Evolutionary conservation across 2,329 filamentous ascomycete genomes (phyloP), one percentile per base, ranked within the genome.

Genomic region (Nemania sp.): DNA sequence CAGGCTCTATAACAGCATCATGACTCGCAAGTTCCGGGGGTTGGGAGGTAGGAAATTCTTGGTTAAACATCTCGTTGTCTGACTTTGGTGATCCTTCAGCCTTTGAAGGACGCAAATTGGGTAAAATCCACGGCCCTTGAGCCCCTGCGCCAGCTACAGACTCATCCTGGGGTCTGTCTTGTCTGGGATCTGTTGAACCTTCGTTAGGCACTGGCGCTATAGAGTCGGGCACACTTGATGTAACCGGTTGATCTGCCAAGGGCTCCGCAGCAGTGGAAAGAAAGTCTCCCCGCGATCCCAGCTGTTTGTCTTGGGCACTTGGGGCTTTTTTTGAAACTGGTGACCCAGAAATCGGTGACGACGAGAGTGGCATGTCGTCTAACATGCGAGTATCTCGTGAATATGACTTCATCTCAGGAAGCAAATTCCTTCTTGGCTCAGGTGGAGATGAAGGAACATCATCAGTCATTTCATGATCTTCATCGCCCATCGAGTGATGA

Each of bases 381-480:
- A 78, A 68, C 35, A 78, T 69, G 52, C 69, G 75, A 45, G 69
- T 72, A 54, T 72, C 78, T 35, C 72, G 78, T 18, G 82, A 81
- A 37, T 80, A 77, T 35, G 81, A 79, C 56, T 78, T 77, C 59
- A 86, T 83, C 65, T 85, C 81, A 1, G 79, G 69, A 5, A 85
- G 74, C 12, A 82, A 80, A 57, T 82, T 84, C 9, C 80, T 78
- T 52, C 83, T 79, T 0, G 81, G 79, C 58, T 84, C 79, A 1
- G 83, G 84, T 5, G 85, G 85, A 0, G 85, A 87, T 5, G 85
- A 87, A 10, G 84, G 82, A 3, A 82, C 79, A 53, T 74, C 73
- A 52, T 85, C 84, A 2, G 78, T 80, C 69, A 80, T 76, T 49
- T 79, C 80, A 17, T 75, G 74, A 42, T 82, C 78, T 29, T 77